These are phyloP conservation scores for Ophiostoma fasciatum DNA, from an alignment of 2,329 filamentous ascomycete genomes.

Conservation along the genomic window DNA sequence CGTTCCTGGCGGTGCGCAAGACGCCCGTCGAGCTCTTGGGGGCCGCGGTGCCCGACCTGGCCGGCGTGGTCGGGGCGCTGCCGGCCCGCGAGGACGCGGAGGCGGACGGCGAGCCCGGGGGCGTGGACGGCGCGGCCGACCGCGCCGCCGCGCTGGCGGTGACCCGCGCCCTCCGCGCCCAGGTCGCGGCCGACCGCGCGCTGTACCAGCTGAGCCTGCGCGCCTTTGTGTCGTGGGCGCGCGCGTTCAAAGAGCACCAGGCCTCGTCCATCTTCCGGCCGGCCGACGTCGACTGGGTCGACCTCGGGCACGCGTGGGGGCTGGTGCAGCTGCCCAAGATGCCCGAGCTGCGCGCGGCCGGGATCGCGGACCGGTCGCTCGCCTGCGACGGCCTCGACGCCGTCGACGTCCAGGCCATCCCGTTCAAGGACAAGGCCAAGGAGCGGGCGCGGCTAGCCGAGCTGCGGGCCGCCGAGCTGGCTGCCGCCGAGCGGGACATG, in stretches of 20 bases:
- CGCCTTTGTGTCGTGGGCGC: slow-evolving; percentile 86
- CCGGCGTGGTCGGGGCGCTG: slow-evolving; percentile 21
- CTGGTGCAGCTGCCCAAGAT: slow-evolving; percentile 79
- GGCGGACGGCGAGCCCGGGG: neutral
- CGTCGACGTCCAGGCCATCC: slow-evolving; percentile 52
- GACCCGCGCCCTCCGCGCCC: slow-evolving; percentile 16
- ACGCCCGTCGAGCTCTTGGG: slow-evolving; percentile 60
- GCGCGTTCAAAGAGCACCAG: slow-evolving; percentile 81
- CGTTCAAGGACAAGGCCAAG: slow-evolving; percentile 57
- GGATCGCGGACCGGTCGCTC: slow-evolving; percentile 51
- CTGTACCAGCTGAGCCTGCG: slow-evolving; percentile 79
- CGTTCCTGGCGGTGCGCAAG: slow-evolving; percentile 74
- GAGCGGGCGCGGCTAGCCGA: slow-evolving; percentile 50
- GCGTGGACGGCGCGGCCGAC: slow-evolving; percentile 2
- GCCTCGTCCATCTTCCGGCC: slow-evolving; percentile 83
- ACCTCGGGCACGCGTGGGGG: slow-evolving; percentile 71
- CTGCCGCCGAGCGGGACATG: slow-evolving; percentile 23
- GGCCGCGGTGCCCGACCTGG: slow-evolving; percentile 37
- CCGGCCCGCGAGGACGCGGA: slow-evolving; percentile 4
- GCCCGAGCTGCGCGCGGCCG: slow-evolving; percentile 66
- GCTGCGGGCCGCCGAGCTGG: slow-evolving; percentile 28
- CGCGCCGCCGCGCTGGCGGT: slow-evolving; percentile 36
- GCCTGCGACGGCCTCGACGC: slow-evolving; percentile 45
- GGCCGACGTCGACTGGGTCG: slow-evolving; percentile 69
- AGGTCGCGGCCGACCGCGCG: slow-evolving; percentile 41